Conservation (phyloP, 441 rosid genomes). For the Croton laevigatus region DNA sequence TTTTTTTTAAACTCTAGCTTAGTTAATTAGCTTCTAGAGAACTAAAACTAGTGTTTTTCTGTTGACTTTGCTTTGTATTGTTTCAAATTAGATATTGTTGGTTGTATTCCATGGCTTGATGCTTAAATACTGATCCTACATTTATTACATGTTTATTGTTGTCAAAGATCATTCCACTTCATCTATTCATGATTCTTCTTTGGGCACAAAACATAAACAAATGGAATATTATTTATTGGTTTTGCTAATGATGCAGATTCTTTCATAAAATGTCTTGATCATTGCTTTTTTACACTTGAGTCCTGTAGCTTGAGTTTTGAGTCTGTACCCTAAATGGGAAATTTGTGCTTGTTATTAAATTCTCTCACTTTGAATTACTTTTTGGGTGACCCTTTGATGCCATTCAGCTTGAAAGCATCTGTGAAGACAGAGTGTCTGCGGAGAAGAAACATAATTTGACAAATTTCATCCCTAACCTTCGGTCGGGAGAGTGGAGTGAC, state of each 20-base stretch:
- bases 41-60: too few relatives aligned
- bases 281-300: background rate
- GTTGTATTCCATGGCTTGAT: too few relatives aligned
- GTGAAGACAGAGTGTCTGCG: conserved; percentile 40
- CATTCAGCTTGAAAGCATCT: conserved; percentile 56
- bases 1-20: too few relatives aligned
- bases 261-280: background rate
- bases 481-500: conserved; percentile 69
- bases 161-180: too few relatives aligned
- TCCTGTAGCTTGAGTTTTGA: background rate
- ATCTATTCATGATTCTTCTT: too few relatives aligned
- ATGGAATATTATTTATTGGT: too few relatives aligned
- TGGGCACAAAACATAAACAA: too few relatives aligned
- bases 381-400: background rate
- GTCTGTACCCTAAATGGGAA: background rate
- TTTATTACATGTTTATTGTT: too few relatives aligned
- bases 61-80: too few relatives aligned
- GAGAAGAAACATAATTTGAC: conserved; percentile 34
- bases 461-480: conserved; percentile 42
- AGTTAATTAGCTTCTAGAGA: too few relatives aligned
- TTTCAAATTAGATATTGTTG: too few relatives aligned
- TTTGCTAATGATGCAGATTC: background rate
- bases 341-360: background rate
- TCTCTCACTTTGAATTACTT: background rate
- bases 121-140: too few relatives aligned